These are phyloP conservation scores for Aeschynomene evenia DNA, from an alignment of 306 rosid genomes.

Conservation along the genomic window DNA sequence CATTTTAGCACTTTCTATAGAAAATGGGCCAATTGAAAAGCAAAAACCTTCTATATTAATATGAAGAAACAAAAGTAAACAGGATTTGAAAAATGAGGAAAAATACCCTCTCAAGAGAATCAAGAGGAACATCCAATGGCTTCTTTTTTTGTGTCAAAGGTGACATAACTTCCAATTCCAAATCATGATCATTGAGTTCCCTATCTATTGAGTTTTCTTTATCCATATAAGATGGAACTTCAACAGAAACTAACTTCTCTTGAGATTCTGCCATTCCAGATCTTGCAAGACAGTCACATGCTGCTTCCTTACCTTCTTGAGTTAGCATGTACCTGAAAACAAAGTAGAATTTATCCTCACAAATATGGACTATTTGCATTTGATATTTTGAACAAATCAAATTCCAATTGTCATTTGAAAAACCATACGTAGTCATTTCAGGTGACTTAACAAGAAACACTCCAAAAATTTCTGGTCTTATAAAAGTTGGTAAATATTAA, in stretches of 20 bases:
- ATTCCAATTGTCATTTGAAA: not conserved
- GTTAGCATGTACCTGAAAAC: constrained; percentile 86
- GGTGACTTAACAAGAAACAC: constrained; percentile 10
- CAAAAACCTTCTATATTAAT: constrained; percentile 1
- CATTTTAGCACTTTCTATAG: constrained; percentile 7
- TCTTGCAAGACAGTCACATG: constrained; percentile 74
- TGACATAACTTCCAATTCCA: constrained; percentile 47
- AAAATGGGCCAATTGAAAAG: not conserved
- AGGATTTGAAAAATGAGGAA: constrained; percentile 10
- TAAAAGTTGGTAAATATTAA: not conserved
- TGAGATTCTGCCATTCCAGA: constrained; percentile 66
- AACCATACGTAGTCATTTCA: not conserved
- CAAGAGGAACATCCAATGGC: constrained; percentile 55
- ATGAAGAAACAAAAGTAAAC: constrained; percentile 7
- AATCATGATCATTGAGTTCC: constrained; percentile 35
- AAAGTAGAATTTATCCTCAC: constrained; percentile 5
- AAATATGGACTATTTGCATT: constrained; percentile 11
- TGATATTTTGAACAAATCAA: constrained; percentile 24
- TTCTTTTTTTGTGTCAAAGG: constrained; percentile 43
- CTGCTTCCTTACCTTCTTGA: constrained; percentile 84
- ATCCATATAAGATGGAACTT: constrained; percentile 37
- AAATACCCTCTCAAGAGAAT: constrained; percentile 70
- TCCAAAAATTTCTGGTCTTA: not conserved
- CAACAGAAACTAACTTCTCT: constrained; percentile 44
- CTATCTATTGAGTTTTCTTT: constrained; percentile 32